Base-by-base conservation (phyloP, 352 stramenopile species). In the Pythium scleroteichum region DNA sequence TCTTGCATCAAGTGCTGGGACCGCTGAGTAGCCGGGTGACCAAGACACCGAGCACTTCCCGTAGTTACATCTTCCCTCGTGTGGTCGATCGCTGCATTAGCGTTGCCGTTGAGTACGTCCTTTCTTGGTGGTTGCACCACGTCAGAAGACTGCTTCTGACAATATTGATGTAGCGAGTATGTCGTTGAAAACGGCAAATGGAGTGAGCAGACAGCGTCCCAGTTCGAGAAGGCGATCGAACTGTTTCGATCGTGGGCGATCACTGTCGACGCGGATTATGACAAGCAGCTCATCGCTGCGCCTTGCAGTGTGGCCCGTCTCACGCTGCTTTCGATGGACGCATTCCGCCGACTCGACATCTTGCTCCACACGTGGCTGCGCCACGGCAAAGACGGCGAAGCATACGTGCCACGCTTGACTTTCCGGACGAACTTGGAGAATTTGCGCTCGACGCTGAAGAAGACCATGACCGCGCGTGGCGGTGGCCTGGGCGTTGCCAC, bases 11-110 rank as follows among this genome's bases (percentile, higher is more conserved):
- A 23, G 39, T 87, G 17, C 65, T 89, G 0, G 66, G 76, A 13
- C 79, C 79, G 8, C 62, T 89, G 17, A 72, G 66, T 24, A 63
- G 77, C 24, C 72, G 74, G 19, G 68, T 78, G 26, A n/a, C 83
- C 27, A 60, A 53, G 24, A 49, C 71, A 12, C 76, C 76, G n/a
- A 84, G 78, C 4, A 26, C 49, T 17, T 82, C 78, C 5, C 66
- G 70, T 10, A 50, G 56, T 29, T 79, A 87, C 33, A 58, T 89
- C 32, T 70, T 82, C 20, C 79, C 79, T 13, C 57, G 60, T 24
- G n/a, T 89, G 8, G 38, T 87, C 26, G 79, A 89, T 44, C 72
- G 76, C 45, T 85, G 79, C 51, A 82, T 87, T 49, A 70, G 48
- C 27, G 72, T 83, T n/a, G 60, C 51, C 0, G 82, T 87, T 47